A percentile compares a stretch with the other conserved stretches of the same genome.
Conservation (phyloP, 2,329 filamentous ascomycete genomes). For the Thyridium curvatum region DNA sequence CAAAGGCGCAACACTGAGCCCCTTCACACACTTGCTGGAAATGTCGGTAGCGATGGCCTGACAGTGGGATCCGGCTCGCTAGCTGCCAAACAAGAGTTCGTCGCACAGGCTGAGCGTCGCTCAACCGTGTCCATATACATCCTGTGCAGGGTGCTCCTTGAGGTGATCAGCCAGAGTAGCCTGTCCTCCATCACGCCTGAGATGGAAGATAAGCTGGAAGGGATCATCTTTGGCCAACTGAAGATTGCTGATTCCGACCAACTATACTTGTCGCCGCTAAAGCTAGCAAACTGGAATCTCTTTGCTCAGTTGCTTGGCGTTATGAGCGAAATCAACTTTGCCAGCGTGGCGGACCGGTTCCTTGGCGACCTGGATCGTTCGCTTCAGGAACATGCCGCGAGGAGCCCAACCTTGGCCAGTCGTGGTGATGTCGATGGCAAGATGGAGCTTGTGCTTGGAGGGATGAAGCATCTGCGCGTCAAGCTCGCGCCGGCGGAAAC, state of each 20-base stretch:
- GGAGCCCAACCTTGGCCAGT: conserved; percentile 50
- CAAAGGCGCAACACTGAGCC: conserved; percentile 72
- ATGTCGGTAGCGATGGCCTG: conserved; percentile 16
- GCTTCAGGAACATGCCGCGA: conserved; percentile 68
- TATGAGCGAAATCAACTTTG: conserved; percentile 91
- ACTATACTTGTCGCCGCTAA: conserved; percentile 68
- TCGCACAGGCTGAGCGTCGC: conserved; percentile 76
- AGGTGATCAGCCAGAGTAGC: conserved; percentile 88
- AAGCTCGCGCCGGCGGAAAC: conserved; percentile 65
- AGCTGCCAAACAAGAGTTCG: conserved; percentile 58
- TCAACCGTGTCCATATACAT: conserved; percentile 96
- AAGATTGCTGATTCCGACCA: conserved; percentile 83
- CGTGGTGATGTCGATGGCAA: conserved; percentile 69
- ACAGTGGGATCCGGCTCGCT: conserved; percentile 30
- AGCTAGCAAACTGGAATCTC: conserved; percentile 91
- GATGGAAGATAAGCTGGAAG: conserved; percentile 90
- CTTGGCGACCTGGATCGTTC: conserved; percentile 72
- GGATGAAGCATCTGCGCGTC: conserved; percentile 84
- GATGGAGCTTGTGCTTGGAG: conserved; percentile 79
- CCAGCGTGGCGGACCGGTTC: conserved; percentile 76
- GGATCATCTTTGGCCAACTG: conserved; percentile 93
- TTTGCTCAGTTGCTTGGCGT: conserved; percentile 91
- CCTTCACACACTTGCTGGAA: conserved; percentile 33
- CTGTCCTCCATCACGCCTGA: conserved; percentile 77
- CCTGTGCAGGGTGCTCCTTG: conserved; percentile 85